Evolutionary conservation across 352 stramenopile genomes (phyloP).

Genomic region (Phytopythium helicoides): DNA sequence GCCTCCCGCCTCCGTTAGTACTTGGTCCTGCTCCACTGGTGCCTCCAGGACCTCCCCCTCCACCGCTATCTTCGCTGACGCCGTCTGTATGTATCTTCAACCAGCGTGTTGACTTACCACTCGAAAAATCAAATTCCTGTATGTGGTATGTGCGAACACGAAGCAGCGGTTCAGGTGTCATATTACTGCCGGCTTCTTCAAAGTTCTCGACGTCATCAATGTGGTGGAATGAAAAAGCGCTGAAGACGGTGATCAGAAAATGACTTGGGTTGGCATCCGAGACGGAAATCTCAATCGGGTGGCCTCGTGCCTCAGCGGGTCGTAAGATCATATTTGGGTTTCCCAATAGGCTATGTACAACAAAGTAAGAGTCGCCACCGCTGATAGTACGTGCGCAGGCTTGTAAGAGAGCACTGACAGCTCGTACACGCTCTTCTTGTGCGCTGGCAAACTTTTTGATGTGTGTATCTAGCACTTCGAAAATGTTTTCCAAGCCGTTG

Average conservation of each 20-base stretch:
- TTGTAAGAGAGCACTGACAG: conserved; percentile 66
- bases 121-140: conserved; percentile 77
- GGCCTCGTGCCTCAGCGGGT: conserved; percentile 58
- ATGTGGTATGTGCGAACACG: conserved; percentile 72
- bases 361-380: conserved; percentile 78
- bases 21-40: neutral
- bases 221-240: conserved; percentile 75
- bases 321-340: conserved; percentile 75
- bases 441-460: conserved; percentile 67
- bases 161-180: conserved; percentile 56
- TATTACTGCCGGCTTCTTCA: conserved; percentile 32
- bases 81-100: conserved; percentile 57
- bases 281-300: conserved; percentile 75
- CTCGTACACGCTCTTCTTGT: conserved; percentile 60
- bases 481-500: conserved; percentile 74
- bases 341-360: conserved; percentile 69
- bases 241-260: conserved; percentile 78
- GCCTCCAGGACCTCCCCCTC: conserved; percentile 6
- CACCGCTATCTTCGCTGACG: conserved; percentile 42
- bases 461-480: conserved; percentile 69
- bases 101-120: conserved; percentile 68
- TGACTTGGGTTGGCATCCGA: conserved; percentile 47
- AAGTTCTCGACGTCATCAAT: conserved; percentile 77
- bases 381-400: conserved; percentile 75
- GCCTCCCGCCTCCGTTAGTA: neutral